Conservation (phyloP, 768 basidiomycete genomes). For the Lanmaoa pseudosensibilis region DNA sequence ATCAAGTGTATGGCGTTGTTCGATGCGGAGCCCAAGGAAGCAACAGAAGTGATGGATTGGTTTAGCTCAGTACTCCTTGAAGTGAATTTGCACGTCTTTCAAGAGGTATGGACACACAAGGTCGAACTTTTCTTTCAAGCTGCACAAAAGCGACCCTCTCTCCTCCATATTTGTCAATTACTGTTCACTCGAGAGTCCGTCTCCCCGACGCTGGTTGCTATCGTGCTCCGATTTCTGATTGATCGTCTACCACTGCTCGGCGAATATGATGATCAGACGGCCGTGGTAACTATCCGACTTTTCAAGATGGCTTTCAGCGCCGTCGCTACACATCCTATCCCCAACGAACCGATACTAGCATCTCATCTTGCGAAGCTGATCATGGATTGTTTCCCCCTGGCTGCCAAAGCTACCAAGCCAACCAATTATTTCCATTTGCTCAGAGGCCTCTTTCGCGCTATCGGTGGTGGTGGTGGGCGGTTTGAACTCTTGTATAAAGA, state of each 20-base stretch:
- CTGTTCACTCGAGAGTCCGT: conserved; percentile 77
- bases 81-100: conserved; percentile 88
- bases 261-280: conserved; percentile 77
- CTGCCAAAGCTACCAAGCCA: conserved; percentile 87
- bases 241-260: conserved; percentile 80
- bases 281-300: conserved; percentile 81
- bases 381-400: conserved; percentile 94
- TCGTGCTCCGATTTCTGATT: conserved; percentile 84
- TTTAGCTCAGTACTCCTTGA: conserved; percentile 72
- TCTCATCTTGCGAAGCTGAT: conserved; percentile 89
- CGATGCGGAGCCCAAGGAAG: conserved; percentile 66
- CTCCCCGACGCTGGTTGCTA: conserved; percentile 81
- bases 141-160: conserved; percentile 69
- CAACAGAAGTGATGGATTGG: conserved; percentile 83
- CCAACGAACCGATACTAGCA: conserved; percentile 92
- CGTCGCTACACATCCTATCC: conserved; percentile 65
- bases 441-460: conserved; percentile 88
- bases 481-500: conserved; percentile 96
- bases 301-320: conserved; percentile 96
- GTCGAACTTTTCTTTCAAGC: conserved; percentile 88
- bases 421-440: conserved; percentile 92
- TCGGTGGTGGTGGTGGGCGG: conserved; percentile 87
- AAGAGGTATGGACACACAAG: conserved; percentile 94
- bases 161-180: conserved; percentile 82
- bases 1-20: conserved; percentile 84